phyloP scores from a whole-genome alignment of 139 green algal genomes.

The Ettlia oleoabundans region DNA sequence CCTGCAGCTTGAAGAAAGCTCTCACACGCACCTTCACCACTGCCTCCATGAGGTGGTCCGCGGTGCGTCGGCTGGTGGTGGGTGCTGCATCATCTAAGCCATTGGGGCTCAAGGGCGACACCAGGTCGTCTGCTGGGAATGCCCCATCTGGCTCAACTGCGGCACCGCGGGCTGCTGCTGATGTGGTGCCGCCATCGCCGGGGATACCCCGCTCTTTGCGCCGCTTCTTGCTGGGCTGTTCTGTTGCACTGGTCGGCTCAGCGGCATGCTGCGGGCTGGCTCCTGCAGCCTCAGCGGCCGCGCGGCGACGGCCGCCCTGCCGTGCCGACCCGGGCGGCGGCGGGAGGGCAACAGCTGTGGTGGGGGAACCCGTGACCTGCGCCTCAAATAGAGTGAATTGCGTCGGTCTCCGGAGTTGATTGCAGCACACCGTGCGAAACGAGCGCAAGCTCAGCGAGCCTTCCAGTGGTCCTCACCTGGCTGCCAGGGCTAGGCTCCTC shows the following conservation, averaged over 20 bases:
- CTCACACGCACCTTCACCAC: constrained; percentile 60
- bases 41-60: constrained; percentile 62
- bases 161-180: background rate
- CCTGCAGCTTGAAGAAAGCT: background rate
- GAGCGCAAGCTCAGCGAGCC: too few relatives aligned
- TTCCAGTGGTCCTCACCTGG: background rate
- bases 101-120: background rate
- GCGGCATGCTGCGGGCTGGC: background rate
- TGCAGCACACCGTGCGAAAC: too few relatives aligned
- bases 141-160: background rate
- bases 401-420: too few relatives aligned
- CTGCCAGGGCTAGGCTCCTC: background rate
- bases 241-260: background rate
- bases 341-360: background rate
- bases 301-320: background rate
- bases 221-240: constrained; percentile 32
- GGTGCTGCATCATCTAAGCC: background rate
- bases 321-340: background rate
- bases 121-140: background rate
- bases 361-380: background rate
- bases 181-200: constrained; percentile 4
- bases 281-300: background rate
- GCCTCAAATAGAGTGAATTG: too few relatives aligned
- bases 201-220: background rate
- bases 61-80: background rate